Percentiles rank a stretch among this genome's conserved stretches.
Evolutionary conservation across 768 basidiomycete genomes (phyloP).

Genomic region (Clathrus columnatus): DNA sequence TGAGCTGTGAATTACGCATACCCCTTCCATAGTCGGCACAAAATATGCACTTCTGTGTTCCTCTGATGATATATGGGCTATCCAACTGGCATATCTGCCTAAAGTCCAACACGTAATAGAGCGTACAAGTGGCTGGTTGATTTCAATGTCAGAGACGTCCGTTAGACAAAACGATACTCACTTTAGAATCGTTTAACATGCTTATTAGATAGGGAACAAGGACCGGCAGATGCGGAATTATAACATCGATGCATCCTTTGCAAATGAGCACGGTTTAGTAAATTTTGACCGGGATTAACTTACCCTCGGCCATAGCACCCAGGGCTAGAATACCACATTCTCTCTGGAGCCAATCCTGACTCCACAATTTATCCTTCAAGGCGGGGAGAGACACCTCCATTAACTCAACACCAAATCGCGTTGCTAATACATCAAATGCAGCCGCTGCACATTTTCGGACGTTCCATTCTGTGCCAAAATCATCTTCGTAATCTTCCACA

Average conservation of each 20-base stretch:
- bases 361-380: conserved; percentile 91
- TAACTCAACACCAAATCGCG: conserved; percentile 84
- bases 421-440: conserved; percentile 92
- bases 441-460: conserved; percentile 96
- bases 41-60: conserved; percentile 89
- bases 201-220: conserved; percentile 89
- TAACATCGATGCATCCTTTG: conserved; percentile 91
- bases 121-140: conserved; percentile 77
- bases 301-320: conserved; percentile 98
- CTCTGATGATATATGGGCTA: conserved; percentile 72
- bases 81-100: conserved; percentile 98
- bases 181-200: conserved; percentile 87
- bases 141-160: conserved; percentile 9
- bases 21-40: conserved; percentile 97
- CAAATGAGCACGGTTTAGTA: too few relatives aligned
- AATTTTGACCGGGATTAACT: too few relatives aligned
- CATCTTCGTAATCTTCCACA: conserved; percentile 91
- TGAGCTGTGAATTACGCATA: conserved; percentile 27
- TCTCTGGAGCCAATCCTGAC: conserved; percentile 83
- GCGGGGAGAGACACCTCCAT: conserved; percentile 82
- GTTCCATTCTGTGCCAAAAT: conserved; percentile 98
- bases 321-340: conserved; percentile 94
- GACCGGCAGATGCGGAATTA: conserved; percentile 90
- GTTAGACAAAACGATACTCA: conserved; percentile 24
- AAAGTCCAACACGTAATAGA: conserved; percentile 99